These are phyloP conservation scores for Alternaria sp. DNA, from an alignment of 2,329 filamentous ascomycete genomes.

Conservation along the genomic window DNA sequence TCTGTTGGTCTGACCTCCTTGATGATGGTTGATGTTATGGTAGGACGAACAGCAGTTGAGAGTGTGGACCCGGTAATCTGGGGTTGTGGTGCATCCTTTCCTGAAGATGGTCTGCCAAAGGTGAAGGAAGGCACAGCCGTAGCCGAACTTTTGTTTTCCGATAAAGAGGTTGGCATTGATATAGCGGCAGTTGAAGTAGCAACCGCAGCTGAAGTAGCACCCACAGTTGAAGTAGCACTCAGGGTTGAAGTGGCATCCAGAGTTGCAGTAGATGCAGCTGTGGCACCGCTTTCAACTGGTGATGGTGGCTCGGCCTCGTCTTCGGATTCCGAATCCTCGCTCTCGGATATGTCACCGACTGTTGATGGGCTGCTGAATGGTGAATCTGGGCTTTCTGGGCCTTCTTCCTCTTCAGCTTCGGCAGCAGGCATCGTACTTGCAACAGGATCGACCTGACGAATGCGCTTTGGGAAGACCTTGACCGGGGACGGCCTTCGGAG, in stretches of 20 bases:
- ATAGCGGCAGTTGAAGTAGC: conserved; percentile 1
- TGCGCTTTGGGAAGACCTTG: conserved; percentile 20
- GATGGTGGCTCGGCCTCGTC: conserved; percentile 22
- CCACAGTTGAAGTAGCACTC: background rate
- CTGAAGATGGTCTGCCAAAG: conserved; percentile 3
- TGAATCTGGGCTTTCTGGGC: conserved; percentile 37
- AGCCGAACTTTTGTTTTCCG: background rate
- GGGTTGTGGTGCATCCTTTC: conserved; percentile 16
- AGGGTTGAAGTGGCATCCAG: conserved; percentile 5
- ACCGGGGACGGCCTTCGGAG: conserved; percentile 41
- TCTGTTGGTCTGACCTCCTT: conserved; percentile 4
- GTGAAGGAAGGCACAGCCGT: conserved; percentile 14
- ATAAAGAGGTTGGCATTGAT: background rate
- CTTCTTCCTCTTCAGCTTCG: conserved; percentile 11
- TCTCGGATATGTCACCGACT: conserved; percentile 6
- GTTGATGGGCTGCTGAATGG: conserved; percentile 26
- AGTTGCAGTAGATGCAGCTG: background rate
- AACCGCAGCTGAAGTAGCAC: background rate
- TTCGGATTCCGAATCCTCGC: conserved; percentile 20
- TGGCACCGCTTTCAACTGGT: conserved; percentile 10
- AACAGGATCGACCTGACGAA: conserved; percentile 32
- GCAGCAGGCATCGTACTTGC: conserved; percentile 16
- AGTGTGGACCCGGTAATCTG: conserved; percentile 14
- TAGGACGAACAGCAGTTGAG: conserved; percentile 3
- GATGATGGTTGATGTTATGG: conserved; percentile 7